Evolutionary conservation across 108 stramenopile species (phyloP), one percentile per base, ranked within the genome.

Genomic region (Nitzschia sp.): DNA sequence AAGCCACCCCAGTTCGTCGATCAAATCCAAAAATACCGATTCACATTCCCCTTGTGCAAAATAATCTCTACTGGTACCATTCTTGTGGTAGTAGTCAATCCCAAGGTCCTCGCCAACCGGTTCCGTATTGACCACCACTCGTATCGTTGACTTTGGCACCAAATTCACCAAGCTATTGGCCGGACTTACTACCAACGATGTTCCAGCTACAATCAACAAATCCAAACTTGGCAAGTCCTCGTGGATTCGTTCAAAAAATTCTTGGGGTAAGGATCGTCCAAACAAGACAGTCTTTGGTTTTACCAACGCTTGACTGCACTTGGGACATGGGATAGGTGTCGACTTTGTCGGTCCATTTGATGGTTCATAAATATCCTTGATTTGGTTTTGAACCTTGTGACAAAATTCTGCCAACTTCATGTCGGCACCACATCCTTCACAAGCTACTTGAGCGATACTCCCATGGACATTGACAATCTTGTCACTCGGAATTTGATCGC

Each of bases 211-310:
- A 58, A 93, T 79, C 42, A 93, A 62, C 27, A 89, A 59, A 75
- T 93, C 89, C 23, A 67, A 42, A 2, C 47, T 51, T 2, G 79
- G 82, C 57, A 87, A 67, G 66, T 92, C 91, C 60, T 82, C 51
- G 47, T 78, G 60, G 2, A 66, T 28, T 17, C 51, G 36, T 9
- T 75, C 72, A 72, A 84, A 88, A 67, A 92, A 89, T 25, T 85
- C 79, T 3, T 35, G 17, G 15, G 91, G 91, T 18, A 92, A 62
- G 19, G 31, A 59, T n/a, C 83, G 60, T 34, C 91, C 91, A 75
- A 87, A 92, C 33, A 92, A 55, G 19, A 92, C 91, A n/a, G 91
- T 92, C 26, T 72, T 78, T 0, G 91, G 91, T 65, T 92, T 92
- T 5, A 92, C 80, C 4, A 65, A 51, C 11, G 91, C 74, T 28